Evolutionary conservation across 768 basidiomycete genomes (phyloP), one percentile per base, ranked within the genome.

Genomic region (Leccinum subtestaceum): DNA sequence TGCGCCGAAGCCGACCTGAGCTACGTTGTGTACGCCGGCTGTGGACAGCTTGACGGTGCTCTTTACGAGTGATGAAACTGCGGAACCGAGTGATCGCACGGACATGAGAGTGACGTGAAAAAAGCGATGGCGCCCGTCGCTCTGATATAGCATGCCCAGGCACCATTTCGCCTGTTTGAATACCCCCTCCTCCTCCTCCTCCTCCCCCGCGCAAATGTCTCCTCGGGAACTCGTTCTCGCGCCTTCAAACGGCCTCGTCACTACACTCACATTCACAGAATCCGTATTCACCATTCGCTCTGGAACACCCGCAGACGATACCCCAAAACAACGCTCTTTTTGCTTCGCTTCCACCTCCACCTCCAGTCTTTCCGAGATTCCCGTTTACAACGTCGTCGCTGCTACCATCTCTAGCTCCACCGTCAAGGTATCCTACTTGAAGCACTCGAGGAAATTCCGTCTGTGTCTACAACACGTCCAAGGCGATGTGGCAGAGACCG

Each of bases 1-100:
- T 17, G 75, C 67, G 1, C 83, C 88, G 65, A 93, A 96, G 3
- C 94, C 94, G 31, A 68, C 67, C 64, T 83, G 74, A n/a, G 93
- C 93, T 32, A 91, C 61, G 4, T 71, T 59, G 60, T 95, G 91
- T 0, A 95, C 81, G 0, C 25, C 25, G 25, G 65, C 66, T 36
- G 66, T 48, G 32, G 73, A 47, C 77, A 79, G n/a, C n/a, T 3
- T 17, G 38, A 38, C 77, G 51, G 36, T 47, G 25, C 36, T n/a
- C 17, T 40, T n/a, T 4, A 10, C 17, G 40, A 40, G 13, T 4
- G 34, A 25, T 29, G 4, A 31, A 29, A 43, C 12, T 32, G 27
- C 49, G 60, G 60, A 38, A 12, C 60, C 60, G 60, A 17, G 3
- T 8, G 36, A 5, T 57, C 56, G 43, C 36, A 56, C 8, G 55